Base-by-base conservation (phyloP, 306 rosid genomes). In the Cucurbita ficifolia region DNA sequence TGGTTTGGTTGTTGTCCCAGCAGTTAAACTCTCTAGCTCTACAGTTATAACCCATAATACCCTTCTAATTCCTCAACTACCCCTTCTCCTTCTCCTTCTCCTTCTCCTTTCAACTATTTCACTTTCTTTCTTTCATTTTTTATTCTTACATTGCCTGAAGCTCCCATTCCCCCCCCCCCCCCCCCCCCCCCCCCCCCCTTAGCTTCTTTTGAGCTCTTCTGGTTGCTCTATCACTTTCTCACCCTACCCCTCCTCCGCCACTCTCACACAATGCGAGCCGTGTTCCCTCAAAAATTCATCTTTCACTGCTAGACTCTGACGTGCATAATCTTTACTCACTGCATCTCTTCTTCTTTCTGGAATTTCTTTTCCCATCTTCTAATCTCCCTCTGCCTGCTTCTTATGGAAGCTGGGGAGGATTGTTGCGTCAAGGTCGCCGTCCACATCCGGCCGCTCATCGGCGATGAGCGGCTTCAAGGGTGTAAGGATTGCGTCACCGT, bases 341-440 rank as follows among this genome's bases (percentile, higher is more conserved):
- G 11, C 64, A 2, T 61, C 24, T 45, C 50, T 74, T 16, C 75
- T 24, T 63, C 48, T 36, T 76, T 51, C 17, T 46, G 79, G 35
- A 22, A 59, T 5, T 35, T 59, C 55, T 52, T 64, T 57, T 61
- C 70, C 52, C 54, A 5, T 51, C 52, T 68, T 16, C 64, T 46
- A 10, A 42, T 51, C 70, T 22, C 33, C 16, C 72, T 59, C 69
- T 75, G 50, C 43, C 73, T 48, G 71, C 75, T 67, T 76, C 82
- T 82, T 19, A 81, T 77, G 96, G 97, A 91, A 84, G 88, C 92
- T 24, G 90, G 85, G 36, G 97, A 95, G 75, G 90, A 88, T 82
- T 95, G 99, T 68, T 91, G 96, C 55, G 97, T 95, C 5, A 95
- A 89, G 77, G 99, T 95, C 19, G 99, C 97, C 65, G 97, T 95